Percentiles rank a stretch among this genome's conserved stretches.
Conservation (phyloP, 116 monocot species). For the Papilionanthe hybrid region DNA sequence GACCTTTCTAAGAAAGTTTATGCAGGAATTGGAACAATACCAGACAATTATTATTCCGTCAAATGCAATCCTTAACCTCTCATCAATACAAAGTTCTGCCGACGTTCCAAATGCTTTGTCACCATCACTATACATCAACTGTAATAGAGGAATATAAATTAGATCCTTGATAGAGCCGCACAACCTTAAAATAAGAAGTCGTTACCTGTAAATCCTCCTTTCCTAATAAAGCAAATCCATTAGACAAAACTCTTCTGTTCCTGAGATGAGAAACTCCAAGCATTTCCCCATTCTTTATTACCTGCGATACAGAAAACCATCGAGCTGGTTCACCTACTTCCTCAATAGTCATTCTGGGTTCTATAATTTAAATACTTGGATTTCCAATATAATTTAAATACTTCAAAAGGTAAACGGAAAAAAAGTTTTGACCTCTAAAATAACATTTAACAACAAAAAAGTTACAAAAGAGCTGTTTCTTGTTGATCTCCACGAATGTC, state of each 20-base stretch:
- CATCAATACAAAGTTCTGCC: constrained; percentile 80
- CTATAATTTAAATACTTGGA: not conserved
- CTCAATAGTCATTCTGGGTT: not conserved
- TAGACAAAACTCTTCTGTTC: constrained; percentile 91
- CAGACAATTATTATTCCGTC: constrained; percentile 94
- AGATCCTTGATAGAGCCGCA: constrained; percentile 4
- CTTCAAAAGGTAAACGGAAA: not conserved
- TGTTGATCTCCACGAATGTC: not conserved
- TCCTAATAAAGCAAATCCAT: constrained; percentile 79
- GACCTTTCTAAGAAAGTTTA: not conserved
- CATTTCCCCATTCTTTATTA: constrained; percentile 98
- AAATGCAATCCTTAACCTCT: constrained; percentile 86
- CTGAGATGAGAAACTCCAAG: constrained; percentile 98
- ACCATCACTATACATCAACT: constrained; percentile 99
- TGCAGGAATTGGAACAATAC: constrained; percentile 28
- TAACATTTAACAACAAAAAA: not conserved
- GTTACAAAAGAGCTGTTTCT: not conserved
- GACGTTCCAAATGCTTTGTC: constrained; percentile 98
- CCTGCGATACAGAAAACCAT: constrained; percentile 33
- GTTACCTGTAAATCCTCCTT: constrained; percentile 74
- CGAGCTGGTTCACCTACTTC: not conserved
- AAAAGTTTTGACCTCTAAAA: not conserved
- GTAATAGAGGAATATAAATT: constrained; percentile 15
- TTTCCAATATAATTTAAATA: not conserved
- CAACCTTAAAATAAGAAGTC: not conserved